Base-by-base conservation (phyloP, 306 rosid genomes). In the Corylus avellana region DNA sequence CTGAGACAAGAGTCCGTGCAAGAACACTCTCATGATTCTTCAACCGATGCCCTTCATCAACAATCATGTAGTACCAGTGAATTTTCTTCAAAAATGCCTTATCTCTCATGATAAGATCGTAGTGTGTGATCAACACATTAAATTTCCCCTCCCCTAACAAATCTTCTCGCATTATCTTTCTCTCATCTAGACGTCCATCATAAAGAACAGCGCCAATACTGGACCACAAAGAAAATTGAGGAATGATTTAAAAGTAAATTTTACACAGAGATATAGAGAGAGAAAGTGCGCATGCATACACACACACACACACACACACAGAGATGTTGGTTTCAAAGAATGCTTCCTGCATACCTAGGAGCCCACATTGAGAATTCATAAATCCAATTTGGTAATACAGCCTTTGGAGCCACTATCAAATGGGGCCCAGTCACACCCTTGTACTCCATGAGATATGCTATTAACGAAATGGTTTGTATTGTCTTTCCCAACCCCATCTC, bases 401-500 rank as follows among this genome's bases (percentile, higher is more conserved):
- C 99, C 90, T 96, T 96, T 51, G 99, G 99, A 79, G 99, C 99
- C 67, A 96, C 98, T 74, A 96, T 91, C 89, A 96, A 91, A 86
- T 96, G 93, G 75, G 99, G 99, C 35, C 99, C 99, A 71, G 87
- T 73, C 72, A 96, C 99, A 59, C 91, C 97, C 88, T 96, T 96
- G 88, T 87, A 22, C 78, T 96, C 96, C 37, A 93, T 29, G 77
- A 96, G 97, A 84, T 96, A 77, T 58, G 97, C 99, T 82, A 96
- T 84, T 85, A 96, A 84, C 0, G 99, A 91, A 79, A 96, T 96
- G 47, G 99, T 96, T 84, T 96, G 99, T 85, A 96, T 96, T 48
- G 99, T 96, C 86, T 96, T 96, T 77, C 99, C 99, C 77, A 96
- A 86, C 53, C 99, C 99, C 99, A 96, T 96, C 87, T 96, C 99